Evolutionary conservation across 1,284 basidiomycete species (phyloP).

Genomic region (Pseudozyma pruni): DNA sequence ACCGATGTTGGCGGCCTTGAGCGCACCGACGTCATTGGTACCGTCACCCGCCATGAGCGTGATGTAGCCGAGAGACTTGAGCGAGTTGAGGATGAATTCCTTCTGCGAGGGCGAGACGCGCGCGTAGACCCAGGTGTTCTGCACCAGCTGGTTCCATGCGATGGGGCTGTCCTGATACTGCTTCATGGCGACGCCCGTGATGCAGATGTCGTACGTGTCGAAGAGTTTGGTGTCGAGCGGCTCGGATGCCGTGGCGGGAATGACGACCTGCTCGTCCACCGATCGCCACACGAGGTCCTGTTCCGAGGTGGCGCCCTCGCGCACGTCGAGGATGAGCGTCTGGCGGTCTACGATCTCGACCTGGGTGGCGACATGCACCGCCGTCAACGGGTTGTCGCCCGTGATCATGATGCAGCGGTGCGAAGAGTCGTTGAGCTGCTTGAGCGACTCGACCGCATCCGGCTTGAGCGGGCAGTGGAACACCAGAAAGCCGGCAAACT

Average conservation of each 20-base stretch:
- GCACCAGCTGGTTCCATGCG: conserved; percentile 60
- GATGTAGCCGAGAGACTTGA: conserved; percentile 64
- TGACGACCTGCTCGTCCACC: conserved; percentile 57
- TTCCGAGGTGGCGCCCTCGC: conserved; percentile 55
- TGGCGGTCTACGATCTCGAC: conserved; percentile 67
- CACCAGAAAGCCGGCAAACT: conserved; percentile 66
- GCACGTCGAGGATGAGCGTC: conserved; percentile 62
- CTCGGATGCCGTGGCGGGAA: conserved; percentile 52
- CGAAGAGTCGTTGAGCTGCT: conserved; percentile 65
- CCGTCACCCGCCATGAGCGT: conserved; percentile 68
- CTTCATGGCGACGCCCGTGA: conserved; percentile 65
- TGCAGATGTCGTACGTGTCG: conserved; percentile 66
- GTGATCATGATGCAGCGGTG: conserved; percentile 68
- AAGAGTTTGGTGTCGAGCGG: conserved; percentile 62
- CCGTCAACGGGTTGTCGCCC: conserved; percentile 67
- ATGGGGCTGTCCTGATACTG: conserved; percentile 55
- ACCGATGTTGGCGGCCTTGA: conserved; percentile 67
- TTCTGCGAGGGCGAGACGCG: conserved; percentile 67
- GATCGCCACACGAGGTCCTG: conserved; percentile 62
- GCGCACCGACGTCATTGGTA: conserved; percentile 67
- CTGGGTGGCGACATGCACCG: conserved; percentile 64
- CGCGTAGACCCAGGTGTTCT: conserved; percentile 67
- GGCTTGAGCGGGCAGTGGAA: conserved; percentile 68
- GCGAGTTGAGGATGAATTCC: conserved; percentile 64
- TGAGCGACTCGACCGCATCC: conserved; percentile 61